Evolutionary conservation across 1,284 basidiomycete species (phyloP), one percentile per base, ranked within the genome.

Genomic region (Apiotrichum sp.): DNA sequence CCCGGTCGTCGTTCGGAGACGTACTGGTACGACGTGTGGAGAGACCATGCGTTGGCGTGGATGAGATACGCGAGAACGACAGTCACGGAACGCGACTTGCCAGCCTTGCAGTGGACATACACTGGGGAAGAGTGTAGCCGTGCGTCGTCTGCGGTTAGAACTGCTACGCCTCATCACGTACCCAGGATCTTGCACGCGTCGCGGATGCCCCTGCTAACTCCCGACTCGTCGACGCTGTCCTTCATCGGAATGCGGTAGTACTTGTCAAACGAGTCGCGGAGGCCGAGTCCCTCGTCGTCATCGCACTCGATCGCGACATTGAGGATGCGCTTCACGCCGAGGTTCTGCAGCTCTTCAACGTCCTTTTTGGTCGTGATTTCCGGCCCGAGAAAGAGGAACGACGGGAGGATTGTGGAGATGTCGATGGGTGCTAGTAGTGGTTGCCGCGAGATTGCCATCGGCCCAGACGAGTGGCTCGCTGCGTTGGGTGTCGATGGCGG

Each of bases 51-150:
- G 68, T 96, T 91, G 5, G 92, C 88, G 67, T 96, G 92, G 63
- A 98, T 97, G 50, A 98, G 85, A 73, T 96, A 98, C 1, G 91
- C 95, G 78, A 98, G 90, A 41, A 97, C 93, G 8, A 92, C 89
- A 0, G 91, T 96, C n/a, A 97, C 93, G 0, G 89, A 93, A 13
- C 95, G 86, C 1, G 89, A 93, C 78, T 93, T 97, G 34, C 93
- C 95, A 2, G 90, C 93, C 77, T 91, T 93, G 78, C 93, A 98
- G 74, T 98, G 95, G 13, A 97, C 92, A 67, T 96, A 98, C 1
- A 88, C 88, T 1, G 93, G 87, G 22, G 89, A 81, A 0, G 86
- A 89, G 65, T 93, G 89, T 53, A 96, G 74, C 40, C 86, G 84
- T 0, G 93, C 93, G 65, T 95, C 91, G 71, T 97, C 93, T 93